Evolutionary conservation across 2,329 filamentous ascomycete species (phyloP).

Genomic region (Trichoderma simmonsii): DNA sequence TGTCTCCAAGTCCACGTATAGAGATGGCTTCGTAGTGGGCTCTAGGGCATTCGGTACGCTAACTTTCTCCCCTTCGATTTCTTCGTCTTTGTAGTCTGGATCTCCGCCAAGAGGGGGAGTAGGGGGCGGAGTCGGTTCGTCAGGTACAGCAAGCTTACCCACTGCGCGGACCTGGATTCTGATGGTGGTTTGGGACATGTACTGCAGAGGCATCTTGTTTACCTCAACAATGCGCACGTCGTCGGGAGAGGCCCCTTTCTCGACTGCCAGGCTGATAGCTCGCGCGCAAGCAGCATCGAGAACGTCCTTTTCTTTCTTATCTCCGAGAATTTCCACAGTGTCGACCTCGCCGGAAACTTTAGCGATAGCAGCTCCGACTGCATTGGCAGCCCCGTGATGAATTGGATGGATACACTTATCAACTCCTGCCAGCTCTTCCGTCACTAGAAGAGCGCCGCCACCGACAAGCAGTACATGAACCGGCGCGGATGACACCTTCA

Average conservation of each 20-base stretch:
- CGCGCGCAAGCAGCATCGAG: constrained; percentile 39
- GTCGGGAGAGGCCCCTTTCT: constrained; percentile 30
- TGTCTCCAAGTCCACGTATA: constrained; percentile 28
- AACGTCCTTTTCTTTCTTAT: constrained; percentile 36
- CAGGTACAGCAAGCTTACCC: constrained; percentile 32
- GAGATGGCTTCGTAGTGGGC: constrained; percentile 32
- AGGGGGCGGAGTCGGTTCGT: constrained; percentile 26
- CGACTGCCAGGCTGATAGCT: constrained; percentile 31
- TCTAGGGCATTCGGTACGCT: constrained; percentile 30
- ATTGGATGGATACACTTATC: constrained; percentile 49
- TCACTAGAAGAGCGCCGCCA: constrained; percentile 53
- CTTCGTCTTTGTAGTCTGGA: not conserved
- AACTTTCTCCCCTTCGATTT: constrained; percentile 27
- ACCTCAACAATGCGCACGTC: constrained; percentile 45
- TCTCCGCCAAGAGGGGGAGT: constrained; percentile 19
- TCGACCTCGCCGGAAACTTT: constrained; percentile 53
- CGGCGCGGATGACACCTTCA: constrained; percentile 53
- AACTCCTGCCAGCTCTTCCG: constrained; percentile 47
- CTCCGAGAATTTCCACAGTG: constrained; percentile 46
- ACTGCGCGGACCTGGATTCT: constrained; percentile 36
- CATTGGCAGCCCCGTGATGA: constrained; percentile 56
- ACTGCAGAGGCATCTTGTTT: constrained; percentile 41
- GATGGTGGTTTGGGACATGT: constrained; percentile 35
- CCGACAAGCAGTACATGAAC: constrained; percentile 55
- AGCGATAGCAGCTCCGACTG: constrained; percentile 58